These are phyloP conservation scores for Trichomonascaceae sp. DNA, from an alignment of 1,139 yeast genomes.

Conservation along the genomic window DNA sequence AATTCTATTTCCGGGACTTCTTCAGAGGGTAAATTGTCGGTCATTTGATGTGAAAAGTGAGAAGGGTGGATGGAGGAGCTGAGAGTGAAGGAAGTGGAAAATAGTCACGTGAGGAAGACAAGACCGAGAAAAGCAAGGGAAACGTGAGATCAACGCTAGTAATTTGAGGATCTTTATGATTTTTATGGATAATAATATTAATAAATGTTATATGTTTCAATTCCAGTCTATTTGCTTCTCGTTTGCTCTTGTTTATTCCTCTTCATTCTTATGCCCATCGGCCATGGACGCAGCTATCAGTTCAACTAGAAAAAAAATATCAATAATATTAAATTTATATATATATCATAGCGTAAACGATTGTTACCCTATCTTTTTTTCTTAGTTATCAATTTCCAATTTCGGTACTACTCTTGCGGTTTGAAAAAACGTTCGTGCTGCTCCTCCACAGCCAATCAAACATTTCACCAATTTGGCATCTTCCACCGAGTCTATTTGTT, in stretches of 20 bases:
- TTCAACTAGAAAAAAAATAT: too few species aligned
- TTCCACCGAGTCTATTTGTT: conserved; percentile 31
- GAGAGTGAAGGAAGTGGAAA: neutral
- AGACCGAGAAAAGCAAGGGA: too few species aligned
- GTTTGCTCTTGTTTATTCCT: too few species aligned
- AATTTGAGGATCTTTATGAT: too few species aligned
- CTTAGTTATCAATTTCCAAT: conserved; percentile 13
- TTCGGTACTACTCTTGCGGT: conserved; percentile 53
- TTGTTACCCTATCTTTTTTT: neutral
- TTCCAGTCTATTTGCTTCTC: too few species aligned
- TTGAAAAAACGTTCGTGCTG: conserved; percentile 64
- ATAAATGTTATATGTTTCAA: too few species aligned
- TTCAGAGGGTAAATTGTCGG: neutral
- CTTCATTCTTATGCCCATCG: too few species aligned
- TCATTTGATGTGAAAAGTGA: neutral
- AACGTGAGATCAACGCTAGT: too few species aligned
- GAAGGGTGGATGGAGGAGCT: neutral
- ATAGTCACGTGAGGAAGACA: neutral
- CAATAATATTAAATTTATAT: too few species aligned
- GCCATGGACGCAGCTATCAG: too few species aligned
- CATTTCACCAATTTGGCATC: conserved; percentile 45
- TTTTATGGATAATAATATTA: too few species aligned
- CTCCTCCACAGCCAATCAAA: conserved; percentile 59
- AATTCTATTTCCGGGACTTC: neutral
- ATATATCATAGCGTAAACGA: neutral